These are phyloP conservation scores for Plasmodium cynomolgi DNA, from an alignment of 169 alveolate species.

Conservation along the genomic window DNA sequence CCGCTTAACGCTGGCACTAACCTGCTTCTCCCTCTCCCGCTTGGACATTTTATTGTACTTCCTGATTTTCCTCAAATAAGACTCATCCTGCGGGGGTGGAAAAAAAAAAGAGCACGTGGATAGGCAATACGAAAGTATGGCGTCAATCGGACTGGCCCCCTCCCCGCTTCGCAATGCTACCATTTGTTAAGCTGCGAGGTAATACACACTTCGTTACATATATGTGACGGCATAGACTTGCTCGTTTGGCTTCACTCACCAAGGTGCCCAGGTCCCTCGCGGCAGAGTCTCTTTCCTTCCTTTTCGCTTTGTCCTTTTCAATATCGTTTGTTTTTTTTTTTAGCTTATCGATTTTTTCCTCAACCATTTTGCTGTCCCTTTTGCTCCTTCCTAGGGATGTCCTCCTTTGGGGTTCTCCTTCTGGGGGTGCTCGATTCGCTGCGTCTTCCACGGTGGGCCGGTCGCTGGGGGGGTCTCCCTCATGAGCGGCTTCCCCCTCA, in stretches of 20 bases:
- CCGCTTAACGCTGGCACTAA: neutral
- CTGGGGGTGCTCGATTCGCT: neutral
- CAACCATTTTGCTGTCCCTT: neutral
- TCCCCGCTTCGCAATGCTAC: neutral
- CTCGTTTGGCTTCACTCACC: neutral
- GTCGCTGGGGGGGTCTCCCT: neutral
- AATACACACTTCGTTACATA: neutral
- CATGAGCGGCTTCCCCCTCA: neutral
- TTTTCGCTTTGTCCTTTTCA: slow-evolving; percentile 61
- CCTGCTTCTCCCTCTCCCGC: slow-evolving; percentile 57
- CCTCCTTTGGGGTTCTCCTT: neutral
- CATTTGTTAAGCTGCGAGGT: neutral
- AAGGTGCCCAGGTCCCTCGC: neutral
- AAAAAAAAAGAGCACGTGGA: neutral
- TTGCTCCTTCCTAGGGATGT: neutral
- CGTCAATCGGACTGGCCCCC: neutral
- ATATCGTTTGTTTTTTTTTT: slow-evolving; percentile 83
- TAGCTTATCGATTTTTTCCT: slow-evolving; percentile 61
- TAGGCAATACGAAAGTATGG: neutral
- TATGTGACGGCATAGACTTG: neutral
- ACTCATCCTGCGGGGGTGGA: slow-evolving; percentile 28
- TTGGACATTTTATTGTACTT: slow-evolving; percentile 60
- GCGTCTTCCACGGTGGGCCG: neutral
- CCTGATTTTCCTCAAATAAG: slow-evolving; percentile 24
- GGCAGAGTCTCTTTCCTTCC: slow-evolving; percentile 6